Percentiles rank a stretch among this genome's conserved stretches.
Evolutionary conservation across 257 asterid species (phyloP).

Genomic region (Dorcoceras hygrometricum): DNA sequence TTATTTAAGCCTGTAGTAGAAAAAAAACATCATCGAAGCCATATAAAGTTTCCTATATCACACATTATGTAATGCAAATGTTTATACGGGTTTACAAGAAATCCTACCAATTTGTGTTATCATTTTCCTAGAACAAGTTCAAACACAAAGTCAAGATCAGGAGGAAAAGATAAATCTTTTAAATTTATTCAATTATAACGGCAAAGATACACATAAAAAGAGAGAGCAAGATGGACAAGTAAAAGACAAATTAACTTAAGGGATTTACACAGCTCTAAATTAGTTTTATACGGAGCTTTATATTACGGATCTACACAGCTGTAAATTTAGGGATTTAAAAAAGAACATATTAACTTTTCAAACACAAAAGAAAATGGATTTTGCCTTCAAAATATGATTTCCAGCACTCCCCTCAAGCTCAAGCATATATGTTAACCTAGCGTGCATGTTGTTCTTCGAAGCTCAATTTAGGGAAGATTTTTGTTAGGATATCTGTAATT

Average conservation of each 20-base stretch:
- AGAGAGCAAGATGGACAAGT: not conserved
- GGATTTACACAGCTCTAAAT: not conserved
- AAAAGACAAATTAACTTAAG: not conserved
- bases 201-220: not conserved
- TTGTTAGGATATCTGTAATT: not conserved
- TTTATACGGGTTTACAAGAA: not conserved
- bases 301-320: too few species aligned
- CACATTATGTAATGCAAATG: not conserved
- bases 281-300: not conserved
- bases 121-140: not conserved
- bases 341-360: not conserved
- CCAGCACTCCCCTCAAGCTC: not conserved
- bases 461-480: not conserved
- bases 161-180: too few species aligned
- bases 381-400: not conserved
- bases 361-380: not conserved
- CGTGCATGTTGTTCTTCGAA: not conserved
- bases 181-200: too few species aligned
- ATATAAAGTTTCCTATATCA: constrained; percentile 6
- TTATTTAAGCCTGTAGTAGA: not conserved
- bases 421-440: not conserved
- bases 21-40: constrained; percentile 2
- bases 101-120: not conserved
- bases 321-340: too few species aligned
- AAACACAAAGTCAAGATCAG: not conserved